A percentile compares a stretch with the other conserved stretches of the same genome.
Conservation (phyloP, 768 basidiomycete genomes). For the Lactarius hengduanensis region DNA sequence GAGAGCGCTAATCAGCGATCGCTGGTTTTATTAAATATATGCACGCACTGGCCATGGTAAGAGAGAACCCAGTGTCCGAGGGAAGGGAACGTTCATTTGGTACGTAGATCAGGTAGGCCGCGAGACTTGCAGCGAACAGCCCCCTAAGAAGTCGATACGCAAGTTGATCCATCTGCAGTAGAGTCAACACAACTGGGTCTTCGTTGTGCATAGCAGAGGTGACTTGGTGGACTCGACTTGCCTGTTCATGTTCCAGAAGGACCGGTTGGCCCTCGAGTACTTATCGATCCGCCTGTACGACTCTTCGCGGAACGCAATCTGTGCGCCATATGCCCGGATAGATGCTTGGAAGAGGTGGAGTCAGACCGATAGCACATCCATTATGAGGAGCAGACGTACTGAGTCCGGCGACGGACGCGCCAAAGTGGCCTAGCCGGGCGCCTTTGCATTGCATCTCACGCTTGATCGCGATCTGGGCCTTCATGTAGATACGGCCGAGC, state of each 20-base stretch:
- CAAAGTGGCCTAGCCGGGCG: conserved; percentile 50
- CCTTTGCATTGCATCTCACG: conserved; percentile 50
- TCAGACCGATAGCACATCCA: neutral
- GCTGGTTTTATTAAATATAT: neutral
- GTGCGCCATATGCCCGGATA: conserved; percentile 56
- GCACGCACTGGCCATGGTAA: conserved; percentile 43
- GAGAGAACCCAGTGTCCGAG: conserved; percentile 41
- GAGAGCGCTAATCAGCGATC: neutral
- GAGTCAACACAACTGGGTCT: neutral
- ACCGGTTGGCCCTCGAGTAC: conserved; percentile 42
- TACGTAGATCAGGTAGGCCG: conserved; percentile 51
- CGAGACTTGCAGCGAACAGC: conserved; percentile 49
- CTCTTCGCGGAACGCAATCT: conserved; percentile 43
- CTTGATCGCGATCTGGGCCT: conserved; percentile 55
- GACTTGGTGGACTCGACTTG: conserved; percentile 21
- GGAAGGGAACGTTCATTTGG: conserved; percentile 36
- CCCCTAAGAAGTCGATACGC: conserved; percentile 57
- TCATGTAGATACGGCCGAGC: conserved; percentile 52
- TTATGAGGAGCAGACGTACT: conserved; percentile 32
- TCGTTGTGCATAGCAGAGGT: neutral
- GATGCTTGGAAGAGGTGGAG: conserved; percentile 35
- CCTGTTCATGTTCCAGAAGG: conserved; percentile 51
- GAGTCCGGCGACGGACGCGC: conserved; percentile 52
- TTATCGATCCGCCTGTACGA: conserved; percentile 47
- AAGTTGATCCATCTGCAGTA: conserved; percentile 45